Evolutionary conservation across 2,329 filamentous ascomycete genomes (phyloP), one percentile per base, ranked within the genome.

Genomic region (Ophiostoma australiae): DNA sequence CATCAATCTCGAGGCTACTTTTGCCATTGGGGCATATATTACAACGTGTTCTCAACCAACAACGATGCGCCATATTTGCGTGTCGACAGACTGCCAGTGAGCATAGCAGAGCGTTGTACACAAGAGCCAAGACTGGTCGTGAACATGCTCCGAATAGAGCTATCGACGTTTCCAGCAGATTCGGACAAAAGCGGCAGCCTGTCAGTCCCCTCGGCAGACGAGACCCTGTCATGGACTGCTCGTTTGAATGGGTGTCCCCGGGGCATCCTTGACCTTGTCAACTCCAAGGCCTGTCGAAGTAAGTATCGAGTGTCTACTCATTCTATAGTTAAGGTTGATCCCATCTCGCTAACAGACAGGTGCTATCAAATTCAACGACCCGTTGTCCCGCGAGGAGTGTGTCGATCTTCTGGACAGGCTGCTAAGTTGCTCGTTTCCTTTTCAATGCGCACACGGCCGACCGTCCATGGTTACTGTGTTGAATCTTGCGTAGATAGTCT

Each of bases 341-440:
- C 15, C 2, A 4, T 41, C 3, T 31, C 3, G 85, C 83, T 82
- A 13, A 39, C 63, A 66, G 37, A 39, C 63, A 66, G 63, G 35
- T 48, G 91, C 92, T 2, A 89, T 95, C 77, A 94, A 94, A 91
- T 96, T 96, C 80, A 94, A 94, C 75, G 92, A 96, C 76, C 77
- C 80, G 6, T 80, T 95, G 8, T 83, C 82, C 0, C 73, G 77
- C 0, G 79, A 82, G 0, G 84, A 92, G 73, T 94, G 92, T 75
- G 74, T 80, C 11, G 77, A 78, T 0, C 78, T 95, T 44, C 78
- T 94, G 0, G 72, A 70, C 1, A 82, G 82, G 3, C 80, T 95
- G n/a, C 84, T 85, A 0, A 77, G 76, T 0, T 93, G 90, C 74
- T 83, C 82, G 0, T 92, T 94, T 73, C 92, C 92, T 0, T 95